These are phyloP conservation scores for Volvox carteri DNA, from an alignment of 163 green algal genomes.

Conservation along the genomic window DNA sequence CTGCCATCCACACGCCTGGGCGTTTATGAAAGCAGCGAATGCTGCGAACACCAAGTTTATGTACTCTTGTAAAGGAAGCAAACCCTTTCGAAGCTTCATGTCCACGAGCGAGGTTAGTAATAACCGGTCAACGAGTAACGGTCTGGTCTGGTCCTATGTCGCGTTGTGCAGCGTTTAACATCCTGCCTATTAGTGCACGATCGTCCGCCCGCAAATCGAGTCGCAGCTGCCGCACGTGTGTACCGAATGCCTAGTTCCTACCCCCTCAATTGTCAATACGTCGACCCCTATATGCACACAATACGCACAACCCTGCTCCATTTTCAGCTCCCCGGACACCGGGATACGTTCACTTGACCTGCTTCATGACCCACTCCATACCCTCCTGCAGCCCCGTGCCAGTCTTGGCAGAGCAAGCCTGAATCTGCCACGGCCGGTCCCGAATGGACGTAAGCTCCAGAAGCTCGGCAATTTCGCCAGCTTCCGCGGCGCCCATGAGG, in stretches of 20 bases:
- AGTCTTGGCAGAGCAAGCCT: constrained; percentile 79
- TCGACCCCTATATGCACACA: background rate
- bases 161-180: too few relatives aligned
- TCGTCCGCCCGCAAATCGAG: background rate
- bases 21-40: background rate
- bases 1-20: too few relatives aligned
- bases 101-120: background rate
- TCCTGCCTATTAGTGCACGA: background rate
- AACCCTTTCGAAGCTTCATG: background rate
- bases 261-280: background rate
- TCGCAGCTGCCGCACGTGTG: background rate
- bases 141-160: too few relatives aligned
- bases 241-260: background rate
- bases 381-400: constrained; percentile 78
- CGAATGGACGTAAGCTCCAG: constrained; percentile 78
- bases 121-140: too few relatives aligned
- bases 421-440: constrained; percentile 87
- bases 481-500: constrained; percentile 73
- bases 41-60: background rate
- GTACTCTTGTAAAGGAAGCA: background rate
- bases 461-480: constrained; percentile 77
- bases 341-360: constrained; percentile 63
- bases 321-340: too few relatives aligned
- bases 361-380: constrained; percentile 86
- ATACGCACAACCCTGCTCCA: background rate